Percentiles rank a stretch among this genome's conserved stretches.
phyloP scores from a whole-genome alignment of 108 stramenopile species.

The Parmales sp. region DNA sequence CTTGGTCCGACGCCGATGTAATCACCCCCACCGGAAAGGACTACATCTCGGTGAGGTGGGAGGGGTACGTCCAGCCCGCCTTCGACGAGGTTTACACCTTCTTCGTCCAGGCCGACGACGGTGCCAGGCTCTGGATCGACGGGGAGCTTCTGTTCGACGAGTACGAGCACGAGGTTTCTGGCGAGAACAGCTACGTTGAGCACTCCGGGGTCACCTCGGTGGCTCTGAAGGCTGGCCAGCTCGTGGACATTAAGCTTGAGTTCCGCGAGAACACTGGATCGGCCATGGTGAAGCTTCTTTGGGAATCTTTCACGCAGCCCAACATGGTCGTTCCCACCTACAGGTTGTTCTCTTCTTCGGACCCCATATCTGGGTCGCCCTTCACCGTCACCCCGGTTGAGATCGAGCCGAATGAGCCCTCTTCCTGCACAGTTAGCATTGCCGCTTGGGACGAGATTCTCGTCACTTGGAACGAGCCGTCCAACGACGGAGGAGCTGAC shows the following conservation, averaged over 20 bases:
- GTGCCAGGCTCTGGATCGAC: constrained; percentile 53
- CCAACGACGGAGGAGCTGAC: constrained; percentile 50
- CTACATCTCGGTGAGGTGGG: constrained; percentile 63
- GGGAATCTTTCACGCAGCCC: constrained; percentile 50
- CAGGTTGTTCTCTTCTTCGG: constrained; percentile 34
- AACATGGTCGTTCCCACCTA: constrained; percentile 33
- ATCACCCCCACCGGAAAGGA: constrained; percentile 47
- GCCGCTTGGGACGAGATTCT: constrained; percentile 35
- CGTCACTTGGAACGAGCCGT: constrained; percentile 43
- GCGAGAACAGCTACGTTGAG: constrained; percentile 6
- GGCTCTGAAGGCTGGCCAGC: constrained; percentile 18
- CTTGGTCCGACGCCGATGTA: constrained; percentile 38
- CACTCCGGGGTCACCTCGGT: constrained; percentile 9
- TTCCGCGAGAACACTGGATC: constrained; percentile 49
- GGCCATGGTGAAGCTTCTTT: constrained; percentile 36
- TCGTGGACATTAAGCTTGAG: constrained; percentile 42
- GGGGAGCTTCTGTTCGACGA: constrained; percentile 54
- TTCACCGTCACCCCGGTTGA: constrained; percentile 32
- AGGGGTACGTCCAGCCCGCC: constrained; percentile 50
- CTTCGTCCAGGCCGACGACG: constrained; percentile 51
- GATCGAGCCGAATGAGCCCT: constrained; percentile 42
- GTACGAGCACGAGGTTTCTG: constrained; percentile 45
- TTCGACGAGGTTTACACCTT: constrained; percentile 57
- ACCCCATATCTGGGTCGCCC: constrained; percentile 36
- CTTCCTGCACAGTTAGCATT: constrained; percentile 28